Base-by-base conservation (phyloP, 768 basidiomycete species). In the Omphalotus guepiniiformis region DNA sequence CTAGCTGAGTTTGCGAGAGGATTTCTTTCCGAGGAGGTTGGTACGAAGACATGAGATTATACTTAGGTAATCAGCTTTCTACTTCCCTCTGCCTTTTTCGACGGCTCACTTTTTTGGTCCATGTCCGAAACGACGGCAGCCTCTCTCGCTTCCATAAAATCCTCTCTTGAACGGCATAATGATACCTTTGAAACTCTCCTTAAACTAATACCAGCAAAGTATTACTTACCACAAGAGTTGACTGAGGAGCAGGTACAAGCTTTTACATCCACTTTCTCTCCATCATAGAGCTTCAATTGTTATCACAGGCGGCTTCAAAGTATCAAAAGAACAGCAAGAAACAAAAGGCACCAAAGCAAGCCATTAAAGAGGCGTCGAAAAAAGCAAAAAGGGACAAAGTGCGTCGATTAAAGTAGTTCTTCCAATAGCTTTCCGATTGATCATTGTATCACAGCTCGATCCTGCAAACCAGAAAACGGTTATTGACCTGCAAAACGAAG, bases 271-370 rank as follows among this genome's bases (percentile, higher is more conserved):
- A 32, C 8, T 30, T 38, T 32, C 18, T 29, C 39, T 18, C 21
- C 8, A 27, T 8, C 12, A 8, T 13, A 26, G 44, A 38, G 47
- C 53, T 29, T 51, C 34, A 13, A 25, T 39, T 49, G n/a, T 30
- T 41, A 23, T 13, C 19, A 8, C 47, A 80, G 80, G 65, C 69
- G 37, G 70, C 77, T 4, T 81, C 78, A 19, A 91, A 83, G 63
- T 91, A 83, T 60, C 85, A 88, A 54, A 91, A 91, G 63, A 84
- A 93, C 64, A 93, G 83, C 67, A 94, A 91, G 68, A 88, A 91
- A 55, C 75, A 77, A 68, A 85, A 87, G 53, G 79, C 84, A 19
- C 79, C 85, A 2, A 93, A 90, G 59, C 92, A 94, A 58, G 85
- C 83, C 35, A 73, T 90, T 28, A 93, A 95, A 61, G 91, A 94